Evolutionary conservation across 129 eudicot species (phyloP), one percentile per base, ranked within the genome.

Genomic region (Mikania micrantha): DNA sequence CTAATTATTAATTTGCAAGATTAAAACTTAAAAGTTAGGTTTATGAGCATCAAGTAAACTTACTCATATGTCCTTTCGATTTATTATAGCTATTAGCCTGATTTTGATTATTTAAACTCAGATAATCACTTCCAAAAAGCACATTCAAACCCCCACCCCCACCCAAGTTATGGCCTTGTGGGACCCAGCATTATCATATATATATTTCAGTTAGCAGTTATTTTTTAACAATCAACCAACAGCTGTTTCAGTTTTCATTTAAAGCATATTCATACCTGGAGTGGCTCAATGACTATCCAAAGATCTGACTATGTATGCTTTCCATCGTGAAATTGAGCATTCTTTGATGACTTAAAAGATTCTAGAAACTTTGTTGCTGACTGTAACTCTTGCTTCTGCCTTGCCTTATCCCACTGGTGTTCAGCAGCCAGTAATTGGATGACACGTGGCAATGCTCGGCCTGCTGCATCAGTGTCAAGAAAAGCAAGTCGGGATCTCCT

Each of bases 401-500:
- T 86, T 21, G 74, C 76, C 64, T 88, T 88, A 52, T 86, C 90
- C 98, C 98, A 93, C 3, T 75, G 75, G 80, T 86, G 98, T 63
- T 93, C 98, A 22, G 77, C 71, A 1, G 98, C 85, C 79, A 93
- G 66, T 67, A 93, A 88, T 69, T 93, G 74, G 17, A 93, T 68
- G 24, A 93, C 80, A 59, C 96, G 91, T 25, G 96, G 96, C 74
- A 92, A 63, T 62, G 98, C 95, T 60, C 88, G 73, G 31, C 76
- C 61, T 16, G 95, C 98, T 28, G 95, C 98, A 82, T 88, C 95
- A 5, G 98, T 92, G 74, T 92, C 98, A 1, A 92, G 86, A 71
- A 92, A 92, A 54, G 98, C 96, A 78, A 92, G 96, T 6, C 98
- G 96, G 36, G 86, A 88, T 67, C 98, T 86, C 68, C 98, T 81